Conservation (phyloP, 768 basidiomycete species). For the Podaxis sp. region DNA sequence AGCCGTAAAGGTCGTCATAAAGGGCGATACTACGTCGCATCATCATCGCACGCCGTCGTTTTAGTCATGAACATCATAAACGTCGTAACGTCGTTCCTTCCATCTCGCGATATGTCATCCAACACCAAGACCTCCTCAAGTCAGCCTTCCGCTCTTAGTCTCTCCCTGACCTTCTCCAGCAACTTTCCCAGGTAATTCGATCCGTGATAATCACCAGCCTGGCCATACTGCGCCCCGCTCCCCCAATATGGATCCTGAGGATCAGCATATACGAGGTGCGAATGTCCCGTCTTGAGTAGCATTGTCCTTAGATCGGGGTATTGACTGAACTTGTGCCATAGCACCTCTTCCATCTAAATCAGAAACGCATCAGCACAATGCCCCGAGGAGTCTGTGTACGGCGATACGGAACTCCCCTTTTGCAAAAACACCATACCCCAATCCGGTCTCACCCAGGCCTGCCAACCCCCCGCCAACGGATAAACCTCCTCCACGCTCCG, state of each 20-base stretch:
- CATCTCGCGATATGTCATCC: no score
- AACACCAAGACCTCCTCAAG: neutral
- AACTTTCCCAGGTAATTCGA: conserved; percentile 64
- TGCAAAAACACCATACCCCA: conserved; percentile 56
- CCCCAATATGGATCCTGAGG: conserved; percentile 63
- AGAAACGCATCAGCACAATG: neutral
- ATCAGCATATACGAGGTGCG: conserved; percentile 54
- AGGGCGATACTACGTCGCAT: no score
- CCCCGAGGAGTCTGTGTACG: neutral
- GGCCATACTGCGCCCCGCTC: conserved; percentile 43
- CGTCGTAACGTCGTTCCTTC: no score
- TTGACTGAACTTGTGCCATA: conserved; percentile 70
- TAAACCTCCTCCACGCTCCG: conserved; percentile 36
- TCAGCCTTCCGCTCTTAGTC: conserved; percentile 30
- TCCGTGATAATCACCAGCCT: conserved; percentile 29
- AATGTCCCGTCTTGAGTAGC: conserved; percentile 54
- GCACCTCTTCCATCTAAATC: conserved; percentile 64
- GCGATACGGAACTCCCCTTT: conserved; percentile 38
- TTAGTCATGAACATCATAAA: no score
- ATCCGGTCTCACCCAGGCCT: conserved; percentile 44
- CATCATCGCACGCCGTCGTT: no score
- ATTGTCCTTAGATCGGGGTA: conserved; percentile 55
- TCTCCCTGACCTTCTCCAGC: conserved; percentile 54
- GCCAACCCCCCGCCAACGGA: conserved; percentile 29
- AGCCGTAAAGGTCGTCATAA: no score